Percentiles rank a stretch among this genome's conserved stretches.
These are phyloP conservation scores for Microsporum audouinii DNA, from an alignment of 2,329 filamentous ascomycete species.

Conservation along the genomic window DNA sequence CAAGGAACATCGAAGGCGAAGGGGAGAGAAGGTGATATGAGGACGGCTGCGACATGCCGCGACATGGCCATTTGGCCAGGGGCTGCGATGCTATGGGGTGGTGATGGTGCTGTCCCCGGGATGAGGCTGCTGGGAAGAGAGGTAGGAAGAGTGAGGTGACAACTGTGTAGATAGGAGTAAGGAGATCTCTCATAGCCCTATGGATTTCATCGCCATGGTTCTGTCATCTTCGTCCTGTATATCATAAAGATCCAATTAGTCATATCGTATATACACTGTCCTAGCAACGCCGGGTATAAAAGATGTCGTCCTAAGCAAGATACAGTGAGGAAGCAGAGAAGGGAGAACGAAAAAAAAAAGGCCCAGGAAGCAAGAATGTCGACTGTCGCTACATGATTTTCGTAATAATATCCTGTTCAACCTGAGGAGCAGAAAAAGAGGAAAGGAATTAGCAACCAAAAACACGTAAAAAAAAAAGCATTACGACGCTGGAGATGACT, in stretches of 20 bases:
- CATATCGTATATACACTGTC: conserved; percentile 14
- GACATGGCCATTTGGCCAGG: background rate
- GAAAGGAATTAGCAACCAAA: background rate
- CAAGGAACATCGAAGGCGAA: background rate
- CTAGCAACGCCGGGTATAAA: conserved; percentile 10
- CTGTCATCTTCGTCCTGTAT: conserved; percentile 19
- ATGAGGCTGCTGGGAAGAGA: background rate
- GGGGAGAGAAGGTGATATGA: background rate
- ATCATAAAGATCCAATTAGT: conserved; percentile 20
- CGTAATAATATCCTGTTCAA: conserved; percentile 73
- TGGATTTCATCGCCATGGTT: background rate
- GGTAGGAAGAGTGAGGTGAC: background rate
- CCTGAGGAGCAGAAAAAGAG: conserved; percentile 42
- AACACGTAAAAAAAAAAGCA: background rate
- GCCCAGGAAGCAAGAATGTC: background rate
- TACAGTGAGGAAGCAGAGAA: background rate
- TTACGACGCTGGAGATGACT: background rate
- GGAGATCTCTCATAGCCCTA: background rate
- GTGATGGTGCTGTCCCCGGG: background rate
- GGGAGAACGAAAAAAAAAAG: too few relatives aligned
- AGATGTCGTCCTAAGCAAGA: background rate
- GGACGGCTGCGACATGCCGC: background rate
- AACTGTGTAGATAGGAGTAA: background rate
- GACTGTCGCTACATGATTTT: conserved; percentile 55
- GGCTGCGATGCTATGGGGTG: background rate